Base-by-base conservation (phyloP, 2,329 filamentous ascomycete genomes). In the Nothopassalora personata region DNA sequence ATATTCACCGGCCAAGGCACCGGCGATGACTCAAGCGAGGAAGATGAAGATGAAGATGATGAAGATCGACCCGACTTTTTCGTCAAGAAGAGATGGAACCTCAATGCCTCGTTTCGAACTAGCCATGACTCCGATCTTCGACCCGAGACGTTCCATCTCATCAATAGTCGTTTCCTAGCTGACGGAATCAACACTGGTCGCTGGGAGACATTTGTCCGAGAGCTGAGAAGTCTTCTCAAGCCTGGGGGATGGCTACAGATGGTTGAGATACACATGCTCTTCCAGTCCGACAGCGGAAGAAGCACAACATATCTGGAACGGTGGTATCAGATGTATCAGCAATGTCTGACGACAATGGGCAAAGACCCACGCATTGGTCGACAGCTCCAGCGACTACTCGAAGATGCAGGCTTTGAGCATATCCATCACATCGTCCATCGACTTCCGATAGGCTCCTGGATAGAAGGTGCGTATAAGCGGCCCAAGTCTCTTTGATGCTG, bases 241-340 rank as follows among this genome's bases (percentile, higher is more conserved):
- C 87, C 86, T 5, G 88, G 86, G 1, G 91, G 92, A 1, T 96
- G 91, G 90, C 82, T 89, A 60, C 91, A 96, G 70, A 86, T 96
- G 81, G 83, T 90, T n/a, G 92, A 96, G 70, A 83, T 92, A 67
- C 91, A 95, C 69, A 87, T 87, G 72, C 90, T 91, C 64, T 86
- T 90, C 28, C 92, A 96, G 72, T 96, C 90, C 0, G 91, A 91
- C 5, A 85, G 84, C 34, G 61, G 68, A 3, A 56, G 43, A 27
- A 63, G 64, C 13, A 64, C 61, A 3, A 60, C 66, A 2, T 64
- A 56, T 48, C 50, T 68, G 23, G 43, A 59, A 31, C 55, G 60
- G 19, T 71, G 69, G 69, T 70, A 63, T 59, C 53, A 66, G 11
- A 60, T 55, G 53, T 70, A 70, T 53, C 43, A 53, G 19, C 23